Conservation (phyloP, 2,329 filamentous ascomycete genomes). For the Helminthosporium solani region DNA sequence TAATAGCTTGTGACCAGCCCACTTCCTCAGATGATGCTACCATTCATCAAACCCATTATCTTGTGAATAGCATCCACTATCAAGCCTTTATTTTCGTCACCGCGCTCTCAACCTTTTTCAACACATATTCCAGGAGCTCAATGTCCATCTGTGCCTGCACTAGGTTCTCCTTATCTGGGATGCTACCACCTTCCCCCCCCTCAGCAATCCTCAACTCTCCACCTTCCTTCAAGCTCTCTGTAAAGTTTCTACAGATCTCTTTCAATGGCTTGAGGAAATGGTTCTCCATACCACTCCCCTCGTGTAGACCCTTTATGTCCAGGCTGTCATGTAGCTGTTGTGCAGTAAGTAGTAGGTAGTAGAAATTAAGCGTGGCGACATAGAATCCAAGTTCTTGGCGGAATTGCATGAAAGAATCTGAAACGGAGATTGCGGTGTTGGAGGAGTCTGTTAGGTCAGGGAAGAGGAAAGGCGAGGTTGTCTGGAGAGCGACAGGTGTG, state of each 20-base stretch:
- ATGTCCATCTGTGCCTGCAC: slow-evolving; percentile 39
- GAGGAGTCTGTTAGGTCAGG: slow-evolving; percentile 49
- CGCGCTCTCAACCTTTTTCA: slow-evolving; percentile 23
- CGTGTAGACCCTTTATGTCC: slow-evolving; percentile 48
- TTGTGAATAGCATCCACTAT: too few species aligned
- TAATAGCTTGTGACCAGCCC: too few species aligned
- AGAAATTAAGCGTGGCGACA: slow-evolving; percentile 59
- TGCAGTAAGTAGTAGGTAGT: slow-evolving; percentile 57
- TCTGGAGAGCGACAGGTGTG: slow-evolving; percentile 49
- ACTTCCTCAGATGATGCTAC: too few species aligned
- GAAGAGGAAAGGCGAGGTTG: slow-evolving; percentile 55
- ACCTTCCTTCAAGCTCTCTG: slow-evolving; percentile 37
- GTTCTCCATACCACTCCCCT: slow-evolving; percentile 41
- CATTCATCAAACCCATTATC: too few species aligned
- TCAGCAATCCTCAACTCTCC: slow-evolving; percentile 38
- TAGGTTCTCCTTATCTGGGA: slow-evolving; percentile 26
- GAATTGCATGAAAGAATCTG: slow-evolving; percentile 47
- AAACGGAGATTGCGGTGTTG: slow-evolving; percentile 24
- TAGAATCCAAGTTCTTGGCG: slow-evolving; percentile 56
- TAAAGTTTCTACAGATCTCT: slow-evolving; percentile 39
- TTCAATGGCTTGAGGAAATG: slow-evolving; percentile 49
- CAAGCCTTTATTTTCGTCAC: slow-evolving; percentile 1
- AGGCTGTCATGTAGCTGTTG: slow-evolving; percentile 49
- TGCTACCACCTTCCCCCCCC: slow-evolving; percentile 25
- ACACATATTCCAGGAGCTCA: slow-evolving; percentile 37